Evolutionary conservation across 371 early-diverging fungal species (phyloP), one percentile per base, ranked within the genome.

Genomic region (Circinella umbellata): DNA sequence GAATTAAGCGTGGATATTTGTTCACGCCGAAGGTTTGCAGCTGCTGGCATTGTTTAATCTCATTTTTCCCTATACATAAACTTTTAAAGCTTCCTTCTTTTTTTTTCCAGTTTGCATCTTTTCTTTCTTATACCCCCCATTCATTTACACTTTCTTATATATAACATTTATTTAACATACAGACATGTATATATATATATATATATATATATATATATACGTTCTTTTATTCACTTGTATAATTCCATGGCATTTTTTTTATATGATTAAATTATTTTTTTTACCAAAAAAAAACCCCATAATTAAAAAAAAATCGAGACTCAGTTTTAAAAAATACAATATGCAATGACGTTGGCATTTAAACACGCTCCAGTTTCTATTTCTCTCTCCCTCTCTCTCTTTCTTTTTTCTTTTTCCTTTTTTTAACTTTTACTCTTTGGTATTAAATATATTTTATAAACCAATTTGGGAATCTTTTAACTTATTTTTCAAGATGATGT

Each of bases 21-120:
- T 15, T 47, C 63, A 34, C 72, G 76, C 54, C 72, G 72, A 36
- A 71, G 69, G 46, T 79, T 79, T 53, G 69, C 61, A 35, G 42
- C 36, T 15, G 20, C 63, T 20, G 85, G 59, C 78, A 77, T 65
- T 69, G 75, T 13, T 78, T 85, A 67, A 89, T 87, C 63, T 72
- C 87, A 34, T 84, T 81, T 34, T 39, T 6, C 39, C 39, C 73
- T 46, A 34, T 66, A 74, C 63, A 67, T 61, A 17, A 35, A 14
- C 35, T 37, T 61, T 27, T 27, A 2, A 27, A 27, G 0, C 27
- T 27, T 27, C 27, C 2, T 27, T 27, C 27, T 27, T 27, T 27
- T 27, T 27, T 27, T 2, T 2, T 27, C 27, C 27, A 27, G 27
- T 27, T 27, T 61, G 37, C 61, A 37, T 61, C 36, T 34, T 37